phyloP scores from a whole-genome alignment of 2,329 filamentous ascomycete genomes.

The Fusarium sterilihyphosum region DNA sequence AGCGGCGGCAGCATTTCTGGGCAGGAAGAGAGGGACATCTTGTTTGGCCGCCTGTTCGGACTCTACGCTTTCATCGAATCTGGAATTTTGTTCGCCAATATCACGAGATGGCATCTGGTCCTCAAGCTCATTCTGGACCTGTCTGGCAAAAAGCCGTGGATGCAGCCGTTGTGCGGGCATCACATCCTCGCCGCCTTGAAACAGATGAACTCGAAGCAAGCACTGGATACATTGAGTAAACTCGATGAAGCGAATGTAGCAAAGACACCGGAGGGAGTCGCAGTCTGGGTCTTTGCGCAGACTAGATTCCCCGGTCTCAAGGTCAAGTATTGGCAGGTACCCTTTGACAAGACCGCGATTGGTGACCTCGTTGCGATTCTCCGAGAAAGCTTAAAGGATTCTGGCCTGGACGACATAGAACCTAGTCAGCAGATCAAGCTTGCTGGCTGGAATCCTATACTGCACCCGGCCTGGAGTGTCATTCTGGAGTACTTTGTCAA shows the following conservation, averaged over 20 bases:
- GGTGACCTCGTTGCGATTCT: slow-evolving; percentile 78
- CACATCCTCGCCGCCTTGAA: neutral
- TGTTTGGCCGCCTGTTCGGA: slow-evolving; percentile 87
- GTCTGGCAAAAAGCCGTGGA: neutral
- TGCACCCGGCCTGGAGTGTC: slow-evolving; percentile 89
- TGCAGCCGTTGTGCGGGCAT: slow-evolving; percentile 39
- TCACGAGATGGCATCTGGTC: slow-evolving; percentile 72
- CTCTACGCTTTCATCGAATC: slow-evolving; percentile 87
- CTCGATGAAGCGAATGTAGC: slow-evolving; percentile 73
- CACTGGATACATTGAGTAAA: slow-evolving; percentile 66
- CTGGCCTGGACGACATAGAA: slow-evolving; percentile 45
- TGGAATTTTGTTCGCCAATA: slow-evolving; percentile 71
- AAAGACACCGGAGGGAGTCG: slow-evolving; percentile 87
- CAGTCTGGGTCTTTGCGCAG: slow-evolving; percentile 82
- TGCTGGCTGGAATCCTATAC: slow-evolving; percentile 79
- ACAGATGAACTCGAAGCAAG: slow-evolving; percentile 67
- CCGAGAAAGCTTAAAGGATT: slow-evolving; percentile 74
- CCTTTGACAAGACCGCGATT: slow-evolving; percentile 75
- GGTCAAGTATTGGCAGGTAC: slow-evolving; percentile 80
- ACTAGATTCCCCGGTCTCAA: slow-evolving; percentile 71
- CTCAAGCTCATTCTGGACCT: slow-evolving; percentile 78
- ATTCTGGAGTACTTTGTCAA: slow-evolving; percentile 68
- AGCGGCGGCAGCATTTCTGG: slow-evolving; percentile 59
- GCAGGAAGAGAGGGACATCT: slow-evolving; percentile 86
- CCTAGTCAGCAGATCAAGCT: slow-evolving; percentile 62